phyloP scores from a whole-genome alignment of 1,139 yeast genomes.

The Trichomonascaceae sp. region DNA sequence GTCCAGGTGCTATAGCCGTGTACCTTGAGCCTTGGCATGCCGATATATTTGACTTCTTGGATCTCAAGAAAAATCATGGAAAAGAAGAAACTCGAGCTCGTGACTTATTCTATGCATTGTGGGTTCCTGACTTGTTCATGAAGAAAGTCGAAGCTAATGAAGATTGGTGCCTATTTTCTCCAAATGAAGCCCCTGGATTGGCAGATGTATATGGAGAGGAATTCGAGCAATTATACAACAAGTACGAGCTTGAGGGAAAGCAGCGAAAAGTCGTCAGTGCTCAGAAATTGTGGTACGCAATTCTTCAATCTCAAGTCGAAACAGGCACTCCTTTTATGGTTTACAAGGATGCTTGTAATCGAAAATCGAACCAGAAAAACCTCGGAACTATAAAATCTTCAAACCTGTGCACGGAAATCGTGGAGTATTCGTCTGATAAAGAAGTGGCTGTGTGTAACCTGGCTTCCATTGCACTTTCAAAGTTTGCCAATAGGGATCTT shows the following conservation, averaged over 20 bases:
- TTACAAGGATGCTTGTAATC: constrained; percentile 75
- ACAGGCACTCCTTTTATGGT: constrained; percentile 82
- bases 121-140: constrained; percentile 87
- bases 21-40: constrained; percentile 92
- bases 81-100: constrained; percentile 88
- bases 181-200: constrained; percentile 71
- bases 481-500: constrained; percentile 42
- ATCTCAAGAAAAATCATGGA: constrained; percentile 84
- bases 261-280: constrained; percentile 59
- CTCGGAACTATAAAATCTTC: constrained; percentile 75
- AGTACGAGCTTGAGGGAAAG: constrained; percentile 56
- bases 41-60: constrained; percentile 76
- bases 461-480: constrained; percentile 73
- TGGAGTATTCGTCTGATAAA: constrained; percentile 68
- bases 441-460: constrained; percentile 82
- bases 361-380: constrained; percentile 69
- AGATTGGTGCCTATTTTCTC: constrained; percentile 74
- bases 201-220: constrained; percentile 65
- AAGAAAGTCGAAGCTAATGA: constrained; percentile 61
- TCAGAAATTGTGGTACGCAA: constrained; percentile 70
- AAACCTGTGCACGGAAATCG: constrained; percentile 76
- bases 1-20: constrained; percentile 90
- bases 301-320: constrained; percentile 73
- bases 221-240: constrained; percentile 54
- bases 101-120: constrained; percentile 83